These are phyloP conservation scores for Russula vinacea DNA, from an alignment of 768 basidiomycete genomes.

Conservation along the genomic window DNA sequence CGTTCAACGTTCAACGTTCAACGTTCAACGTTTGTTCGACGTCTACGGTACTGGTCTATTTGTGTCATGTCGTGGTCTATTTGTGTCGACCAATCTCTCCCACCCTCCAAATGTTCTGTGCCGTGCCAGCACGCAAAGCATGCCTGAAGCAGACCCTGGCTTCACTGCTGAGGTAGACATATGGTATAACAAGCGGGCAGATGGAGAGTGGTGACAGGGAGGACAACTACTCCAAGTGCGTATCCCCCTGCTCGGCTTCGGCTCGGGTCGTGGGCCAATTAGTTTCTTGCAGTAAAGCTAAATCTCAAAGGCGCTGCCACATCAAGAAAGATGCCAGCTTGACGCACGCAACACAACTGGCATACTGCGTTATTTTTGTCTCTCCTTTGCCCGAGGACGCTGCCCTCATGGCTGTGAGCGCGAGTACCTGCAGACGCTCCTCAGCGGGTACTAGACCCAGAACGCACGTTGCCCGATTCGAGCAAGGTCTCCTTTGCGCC, in stretches of 20 bases:
- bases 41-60: no score
- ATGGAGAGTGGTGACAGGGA: constrained; percentile 97
- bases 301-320: constrained; percentile 89
- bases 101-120: no score
- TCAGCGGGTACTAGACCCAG: constrained; percentile 73
- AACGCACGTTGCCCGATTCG: constrained; percentile 72
- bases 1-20: no score
- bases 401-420: constrained; percentile 99
- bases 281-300: constrained; percentile 64
- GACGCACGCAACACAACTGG: constrained; percentile 94
- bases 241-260: constrained; percentile 23
- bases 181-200: constrained; percentile 99
- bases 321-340: constrained; percentile 87
- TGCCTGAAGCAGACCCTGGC: no score
- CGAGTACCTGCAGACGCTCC: constrained; percentile 88
- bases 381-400: constrained; percentile 94
- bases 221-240: constrained; percentile 92
- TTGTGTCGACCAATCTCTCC: no score
- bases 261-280: constrained; percentile 20
- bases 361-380: constrained; percentile 87
- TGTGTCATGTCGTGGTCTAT: no score
- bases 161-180: no score
- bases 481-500: constrained; percentile 96
- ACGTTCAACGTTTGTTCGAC: no score
- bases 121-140: no score